phyloP scores from a whole-genome alignment of 202 grass and related monocot species.

The Eragrostis tef region DNA sequence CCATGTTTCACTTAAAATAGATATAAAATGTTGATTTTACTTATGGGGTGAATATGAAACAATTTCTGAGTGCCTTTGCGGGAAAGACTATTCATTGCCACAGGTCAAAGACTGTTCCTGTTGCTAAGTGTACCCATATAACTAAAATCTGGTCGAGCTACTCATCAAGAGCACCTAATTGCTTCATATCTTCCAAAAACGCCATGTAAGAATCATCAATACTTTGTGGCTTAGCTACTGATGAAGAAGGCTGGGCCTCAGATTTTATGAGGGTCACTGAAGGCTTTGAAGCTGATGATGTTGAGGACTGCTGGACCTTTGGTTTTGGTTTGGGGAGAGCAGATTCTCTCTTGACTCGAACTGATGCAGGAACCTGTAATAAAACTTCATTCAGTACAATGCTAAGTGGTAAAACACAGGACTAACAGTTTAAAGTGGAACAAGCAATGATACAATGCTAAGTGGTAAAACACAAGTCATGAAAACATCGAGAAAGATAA shows the following conservation, averaged over 20 bases:
- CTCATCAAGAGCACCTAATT: slow-evolving; percentile 79
- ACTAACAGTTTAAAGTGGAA: slow-evolving; percentile 11
- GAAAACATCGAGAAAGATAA: neutral
- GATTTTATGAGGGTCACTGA: slow-evolving; percentile 54
- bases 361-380: slow-evolving; percentile 86
- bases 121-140: slow-evolving; percentile 12
- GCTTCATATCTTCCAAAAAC: slow-evolving; percentile 99
- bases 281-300: slow-evolving; percentile 47
- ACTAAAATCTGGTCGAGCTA: slow-evolving; percentile 41
- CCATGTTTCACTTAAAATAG: slow-evolving; percentile 28
- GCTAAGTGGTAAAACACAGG: neutral
- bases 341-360: slow-evolving; percentile 92
- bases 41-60: neutral
- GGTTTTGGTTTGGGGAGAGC: slow-evolving; percentile 75
- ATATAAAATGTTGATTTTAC: neutral
- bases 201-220: slow-evolving; percentile 93
- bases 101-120: neutral
- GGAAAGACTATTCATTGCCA: neutral
- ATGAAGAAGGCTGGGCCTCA: slow-evolving; percentile 52
- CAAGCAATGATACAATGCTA: neutral
- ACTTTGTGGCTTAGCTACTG: slow-evolving; percentile 70
- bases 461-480: no score
- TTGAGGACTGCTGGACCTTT: slow-evolving; percentile 58
- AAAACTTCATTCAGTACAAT: slow-evolving; percentile 33
- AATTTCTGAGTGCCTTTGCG: slow-evolving; percentile 36